These are phyloP conservation scores for Entamoeba histolytica DNA, from an alignment of 208 protist genomes.

Conservation along the genomic window DNA sequence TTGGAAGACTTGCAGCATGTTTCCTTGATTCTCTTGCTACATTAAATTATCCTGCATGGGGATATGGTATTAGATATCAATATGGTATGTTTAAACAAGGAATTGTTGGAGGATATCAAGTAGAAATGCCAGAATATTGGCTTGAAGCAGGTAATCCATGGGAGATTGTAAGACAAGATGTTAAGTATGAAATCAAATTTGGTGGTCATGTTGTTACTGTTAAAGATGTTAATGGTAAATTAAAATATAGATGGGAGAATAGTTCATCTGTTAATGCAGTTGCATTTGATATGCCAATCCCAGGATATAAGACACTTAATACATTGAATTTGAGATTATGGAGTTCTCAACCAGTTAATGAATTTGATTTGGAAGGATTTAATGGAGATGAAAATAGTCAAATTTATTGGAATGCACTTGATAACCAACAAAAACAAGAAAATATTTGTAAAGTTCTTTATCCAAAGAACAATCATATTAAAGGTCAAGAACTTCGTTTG, in stretches of 20 bases:
- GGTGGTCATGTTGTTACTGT: neutral
- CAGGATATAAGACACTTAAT: constrained; percentile 7
- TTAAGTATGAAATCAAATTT: neutral
- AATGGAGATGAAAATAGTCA: constrained; percentile 28
- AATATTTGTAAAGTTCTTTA: constrained; percentile 61
- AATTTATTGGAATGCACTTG: constrained; percentile 36
- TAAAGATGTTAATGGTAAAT: neutral
- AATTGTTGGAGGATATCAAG: constrained; percentile 13
- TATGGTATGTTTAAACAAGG: constrained; percentile 23
- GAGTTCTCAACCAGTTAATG: neutral
- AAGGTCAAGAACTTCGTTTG: constrained; percentile 52
- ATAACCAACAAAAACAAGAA: constrained; percentile 32
- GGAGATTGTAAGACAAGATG: neutral
- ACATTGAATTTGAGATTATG: constrained; percentile 13
- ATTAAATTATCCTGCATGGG: constrained; percentile 31
- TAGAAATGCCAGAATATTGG: constrained; percentile 19
- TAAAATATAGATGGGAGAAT: constrained; percentile 1
- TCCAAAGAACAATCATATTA: constrained; percentile 49
- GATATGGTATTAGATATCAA: constrained; percentile 33
- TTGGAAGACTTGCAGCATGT: constrained; percentile 41
- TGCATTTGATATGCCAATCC: constrained; percentile 10
- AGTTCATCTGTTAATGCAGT: neutral
- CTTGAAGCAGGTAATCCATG: neutral
- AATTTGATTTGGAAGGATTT: constrained; percentile 28
- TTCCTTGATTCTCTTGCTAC: constrained; percentile 43